Evolutionary conservation across 139 green algal genomes (phyloP).

Genomic region (Yamagishiella unicocca): DNA sequence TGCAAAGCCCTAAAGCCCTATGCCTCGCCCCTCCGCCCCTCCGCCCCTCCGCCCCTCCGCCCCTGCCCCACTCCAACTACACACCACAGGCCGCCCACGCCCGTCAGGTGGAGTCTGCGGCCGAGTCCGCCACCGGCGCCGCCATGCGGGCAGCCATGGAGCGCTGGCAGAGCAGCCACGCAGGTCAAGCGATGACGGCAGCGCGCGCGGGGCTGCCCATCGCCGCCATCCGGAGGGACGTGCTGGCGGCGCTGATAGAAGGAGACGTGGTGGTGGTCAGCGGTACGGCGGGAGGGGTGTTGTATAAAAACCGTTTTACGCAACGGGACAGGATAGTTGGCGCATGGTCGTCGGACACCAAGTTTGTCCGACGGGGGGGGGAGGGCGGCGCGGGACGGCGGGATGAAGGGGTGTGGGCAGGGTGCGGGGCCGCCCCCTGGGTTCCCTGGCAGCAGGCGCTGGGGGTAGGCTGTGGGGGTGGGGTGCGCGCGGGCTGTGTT

Average conservation of each 20-base stretch:
- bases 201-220: slow-evolving; percentile 71
- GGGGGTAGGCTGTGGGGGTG: not conserved
- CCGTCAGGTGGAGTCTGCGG: not conserved
- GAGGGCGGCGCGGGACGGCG: not conserved
- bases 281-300: slow-evolving; percentile 22
- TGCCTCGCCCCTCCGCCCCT: too few relatives aligned
- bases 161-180: slow-evolving; percentile 39
- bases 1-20: too few relatives aligned
- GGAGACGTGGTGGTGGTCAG: slow-evolving; percentile 67
- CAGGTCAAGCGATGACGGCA: slow-evolving; percentile 53
- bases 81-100: not conserved
- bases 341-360: too few relatives aligned
- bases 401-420: not conserved
- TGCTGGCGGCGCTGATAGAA: slow-evolving; percentile 57
- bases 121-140: slow-evolving; percentile 20
- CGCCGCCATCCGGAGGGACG: slow-evolving; percentile 41
- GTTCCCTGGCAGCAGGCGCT: not conserved
- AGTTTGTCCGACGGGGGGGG: too few relatives aligned
- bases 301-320: too few relatives aligned
- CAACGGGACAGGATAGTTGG: too few relatives aligned
- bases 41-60: too few relatives aligned
- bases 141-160: slow-evolving; percentile 33
- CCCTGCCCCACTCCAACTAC: not conserved
- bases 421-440: too few relatives aligned
- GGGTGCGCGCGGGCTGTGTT: too few relatives aligned